Evolutionary conservation across 129 eudicot genomes (phyloP).

Genomic region (Flaveria bidentis): DNA sequence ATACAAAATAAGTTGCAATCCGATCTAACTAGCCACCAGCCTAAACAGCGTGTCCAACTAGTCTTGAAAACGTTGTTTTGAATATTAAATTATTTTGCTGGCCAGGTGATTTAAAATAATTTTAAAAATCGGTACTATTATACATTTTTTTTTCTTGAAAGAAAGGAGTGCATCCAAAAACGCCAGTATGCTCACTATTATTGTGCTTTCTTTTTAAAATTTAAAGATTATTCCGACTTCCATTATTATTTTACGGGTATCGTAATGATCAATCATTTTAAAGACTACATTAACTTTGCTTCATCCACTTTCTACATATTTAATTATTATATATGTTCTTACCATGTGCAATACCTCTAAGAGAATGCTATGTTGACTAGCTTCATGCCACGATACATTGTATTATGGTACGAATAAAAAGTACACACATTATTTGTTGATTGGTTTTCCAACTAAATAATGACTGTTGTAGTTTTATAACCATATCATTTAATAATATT

Average conservation of each 20-base stretch:
- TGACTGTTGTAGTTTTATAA: neutral
- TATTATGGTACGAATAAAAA: constrained; percentile 9
- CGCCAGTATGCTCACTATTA: constrained; percentile 14
- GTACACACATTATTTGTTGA: constrained; percentile 19
- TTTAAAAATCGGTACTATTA: neutral
- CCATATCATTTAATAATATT: neutral
- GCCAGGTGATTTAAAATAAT: neutral
- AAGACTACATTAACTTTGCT: constrained; percentile 24
- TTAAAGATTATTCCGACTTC: constrained; percentile 11
- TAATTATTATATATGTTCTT: neutral
- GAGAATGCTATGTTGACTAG: neutral
- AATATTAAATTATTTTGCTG: neutral
- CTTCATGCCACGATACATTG: constrained; percentile 15
- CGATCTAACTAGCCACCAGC: too few species aligned
- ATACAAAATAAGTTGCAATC: too few species aligned
- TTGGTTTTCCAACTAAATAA: neutral
- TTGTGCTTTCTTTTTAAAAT: constrained; percentile 13
- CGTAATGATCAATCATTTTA: constrained; percentile 13
- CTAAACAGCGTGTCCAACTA: too few species aligned
- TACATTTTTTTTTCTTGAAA: neutral
- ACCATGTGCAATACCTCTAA: neutral
- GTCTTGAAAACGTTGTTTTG: neutral
- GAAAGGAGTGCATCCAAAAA: constrained; percentile 12
- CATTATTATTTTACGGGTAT: constrained; percentile 18
- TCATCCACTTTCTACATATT: constrained; percentile 16